Percentiles rank a stretch among this genome's conserved stretches.
These are phyloP conservation scores for Pestalotiopsis sp. DNA, from an alignment of 2,329 filamentous ascomycete genomes.

Conservation along the genomic window DNA sequence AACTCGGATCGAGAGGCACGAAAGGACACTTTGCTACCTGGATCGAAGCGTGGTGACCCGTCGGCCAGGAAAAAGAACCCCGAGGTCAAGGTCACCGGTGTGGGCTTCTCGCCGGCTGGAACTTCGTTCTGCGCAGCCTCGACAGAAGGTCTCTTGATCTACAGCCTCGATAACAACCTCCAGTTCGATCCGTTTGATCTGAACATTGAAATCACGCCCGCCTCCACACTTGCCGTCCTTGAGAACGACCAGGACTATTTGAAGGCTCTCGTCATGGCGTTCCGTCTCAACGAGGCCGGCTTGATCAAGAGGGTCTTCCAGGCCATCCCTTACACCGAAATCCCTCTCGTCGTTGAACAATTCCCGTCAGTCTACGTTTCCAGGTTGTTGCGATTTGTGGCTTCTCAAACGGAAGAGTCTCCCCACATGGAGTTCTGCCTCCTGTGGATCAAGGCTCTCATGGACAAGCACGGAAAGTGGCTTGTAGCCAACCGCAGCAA, in stretches of 20 bases:
- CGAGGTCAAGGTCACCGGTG: conserved; percentile 81
- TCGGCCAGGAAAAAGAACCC: conserved; percentile 75
- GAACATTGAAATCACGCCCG: conserved; percentile 89
- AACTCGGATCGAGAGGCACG: conserved; percentile 87
- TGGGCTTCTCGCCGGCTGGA: conserved; percentile 88
- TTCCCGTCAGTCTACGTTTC: conserved; percentile 86
- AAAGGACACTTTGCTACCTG: conserved; percentile 77
- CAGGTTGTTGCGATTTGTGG: conserved; percentile 83
- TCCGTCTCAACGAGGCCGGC: conserved; percentile 85
- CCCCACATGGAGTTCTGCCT: conserved; percentile 95
- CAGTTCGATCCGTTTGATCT: conserved; percentile 97
- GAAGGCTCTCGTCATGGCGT: conserved; percentile 94
- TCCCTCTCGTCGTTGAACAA: conserved; percentile 75
- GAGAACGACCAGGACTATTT: conserved; percentile 77
- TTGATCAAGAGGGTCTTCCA: conserved; percentile 87
- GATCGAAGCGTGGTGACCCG: conserved; percentile 83
- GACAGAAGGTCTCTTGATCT: conserved; percentile 91
- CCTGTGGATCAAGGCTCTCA: conserved; percentile 82
- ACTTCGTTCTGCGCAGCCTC: conserved; percentile 92
- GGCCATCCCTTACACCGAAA: conserved; percentile 73
- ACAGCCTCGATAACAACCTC: conserved; percentile 82
- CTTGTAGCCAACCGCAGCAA: conserved; percentile 79
- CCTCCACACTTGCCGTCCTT: conserved; percentile 73
- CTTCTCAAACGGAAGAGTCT: conserved; percentile 83
- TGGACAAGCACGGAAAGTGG: conserved; percentile 83